These are phyloP conservation scores for Pythium aristosporum DNA, from an alignment of 352 stramenopile species.

Conservation along the genomic window DNA sequence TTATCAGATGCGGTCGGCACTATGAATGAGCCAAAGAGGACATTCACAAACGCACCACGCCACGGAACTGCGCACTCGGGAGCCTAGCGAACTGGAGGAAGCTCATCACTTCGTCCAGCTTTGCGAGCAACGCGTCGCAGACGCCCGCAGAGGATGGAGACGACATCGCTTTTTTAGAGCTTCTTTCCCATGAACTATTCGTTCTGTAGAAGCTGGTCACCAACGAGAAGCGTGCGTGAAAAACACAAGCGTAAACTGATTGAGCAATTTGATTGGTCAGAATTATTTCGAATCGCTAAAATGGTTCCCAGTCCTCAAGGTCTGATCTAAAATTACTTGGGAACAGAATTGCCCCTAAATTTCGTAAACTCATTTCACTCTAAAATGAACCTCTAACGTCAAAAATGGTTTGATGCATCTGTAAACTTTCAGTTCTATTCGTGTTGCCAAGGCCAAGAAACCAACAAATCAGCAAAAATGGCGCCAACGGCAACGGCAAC, in stretches of 20 bases:
- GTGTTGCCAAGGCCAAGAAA: neutral
- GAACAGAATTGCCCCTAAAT: no score
- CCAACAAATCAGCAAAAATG: constrained; percentile 8
- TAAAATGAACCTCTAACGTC: no score
- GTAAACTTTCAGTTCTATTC: neutral
- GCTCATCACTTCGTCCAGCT: constrained; percentile 85
- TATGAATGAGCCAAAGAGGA: neutral
- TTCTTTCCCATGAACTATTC: constrained; percentile 17
- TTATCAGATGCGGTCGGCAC: constrained; percentile 13
- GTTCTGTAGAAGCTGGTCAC: neutral
- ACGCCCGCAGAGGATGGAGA: constrained; percentile 23
- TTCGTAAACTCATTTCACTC: no score
- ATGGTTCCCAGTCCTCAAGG: no score
- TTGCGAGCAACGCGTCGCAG: constrained; percentile 75
- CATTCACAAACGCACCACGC: constrained; percentile 42
- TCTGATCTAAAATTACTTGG: no score
- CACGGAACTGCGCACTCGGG: constrained; percentile 44
- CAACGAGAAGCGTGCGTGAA: neutral
- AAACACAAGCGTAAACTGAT: neutral
- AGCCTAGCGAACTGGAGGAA: constrained; percentile 70
- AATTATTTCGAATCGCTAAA: no score
- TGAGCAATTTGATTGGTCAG: neutral
- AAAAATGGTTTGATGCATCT: no score
- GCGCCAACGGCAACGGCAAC: constrained; percentile 17
- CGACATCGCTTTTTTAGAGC: constrained; percentile 15